A percentile compares a stretch with the other conserved stretches of the same genome.
These are phyloP conservation scores for Thelephora ganbajun DNA, from an alignment of 768 basidiomycete species.

Conservation along the genomic window DNA sequence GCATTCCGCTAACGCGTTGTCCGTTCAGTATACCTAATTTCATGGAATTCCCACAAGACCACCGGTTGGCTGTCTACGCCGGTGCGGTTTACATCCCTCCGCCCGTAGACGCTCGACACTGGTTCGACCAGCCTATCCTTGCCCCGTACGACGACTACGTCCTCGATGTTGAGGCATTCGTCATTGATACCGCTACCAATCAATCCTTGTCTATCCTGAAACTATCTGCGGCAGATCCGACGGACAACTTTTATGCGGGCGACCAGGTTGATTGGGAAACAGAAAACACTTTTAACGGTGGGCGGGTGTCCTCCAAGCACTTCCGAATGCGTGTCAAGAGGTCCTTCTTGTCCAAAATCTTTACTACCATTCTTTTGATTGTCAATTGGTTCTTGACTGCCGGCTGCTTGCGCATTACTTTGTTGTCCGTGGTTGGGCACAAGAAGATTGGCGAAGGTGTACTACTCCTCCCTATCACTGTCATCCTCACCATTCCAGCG, in stretches of 20 bases:
- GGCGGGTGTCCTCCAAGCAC: not conserved
- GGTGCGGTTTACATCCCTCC: not conserved
- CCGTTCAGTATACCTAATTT: constrained; percentile 6
- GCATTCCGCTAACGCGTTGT: not conserved
- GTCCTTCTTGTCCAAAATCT: constrained; percentile 7
- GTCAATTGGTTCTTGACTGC: constrained; percentile 11
- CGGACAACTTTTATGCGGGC: constrained; percentile 6
- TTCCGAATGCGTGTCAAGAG: constrained; percentile 4
- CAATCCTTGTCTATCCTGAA: constrained; percentile 6
- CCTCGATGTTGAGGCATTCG: constrained; percentile 7
- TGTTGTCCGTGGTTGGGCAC: constrained; percentile 7
- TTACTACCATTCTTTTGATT: constrained; percentile 9
- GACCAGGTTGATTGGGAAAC: not conserved
- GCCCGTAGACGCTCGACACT: constrained; percentile 3
- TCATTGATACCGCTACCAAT: constrained; percentile 4
- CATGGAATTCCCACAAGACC: constrained; percentile 7
- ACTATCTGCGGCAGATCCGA: constrained; percentile 7
- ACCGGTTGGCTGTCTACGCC: constrained; percentile 7
- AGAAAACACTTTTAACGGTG: constrained; percentile 1
- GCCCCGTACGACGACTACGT: constrained; percentile 11
- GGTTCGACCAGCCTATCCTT: constrained; percentile 9
- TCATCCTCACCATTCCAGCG: constrained; percentile 11
- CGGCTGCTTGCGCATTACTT: constrained; percentile 9
- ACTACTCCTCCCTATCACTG: constrained; percentile 9
- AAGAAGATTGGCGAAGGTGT: constrained; percentile 6